Evolutionary conservation across 164 flowering plant genomes (phyloP), one percentile per base, ranked within the genome.

Genomic region (Buxus sempervirens): DNA sequence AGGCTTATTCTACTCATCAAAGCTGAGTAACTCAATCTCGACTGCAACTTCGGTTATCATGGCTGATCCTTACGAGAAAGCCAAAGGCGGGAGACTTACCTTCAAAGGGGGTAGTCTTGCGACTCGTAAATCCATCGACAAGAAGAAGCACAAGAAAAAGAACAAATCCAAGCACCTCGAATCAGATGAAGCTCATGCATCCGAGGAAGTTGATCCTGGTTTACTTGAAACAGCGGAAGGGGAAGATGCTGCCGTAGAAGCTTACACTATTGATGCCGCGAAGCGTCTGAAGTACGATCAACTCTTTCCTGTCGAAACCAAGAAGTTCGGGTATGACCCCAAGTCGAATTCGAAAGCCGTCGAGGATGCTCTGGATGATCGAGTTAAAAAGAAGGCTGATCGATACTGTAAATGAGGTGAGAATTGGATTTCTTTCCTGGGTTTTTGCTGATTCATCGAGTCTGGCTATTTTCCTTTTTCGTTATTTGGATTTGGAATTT

Each of bases 361-460:
- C 2, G 96, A 91, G 69, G 82, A 85, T 0, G 98, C 96, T 28
- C 89, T 94, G 38, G 95, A 94, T 54, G 96, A 94, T 61, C 89
- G 98, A 15, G 96, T 90, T 16, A 91, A 89, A 90, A 94, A 94
- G 88, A 94, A 91, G 73, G 98, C 98, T 16, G 98, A 91, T 75
- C 93, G 98, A 14, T 94, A 94, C 76, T 91, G 98, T 75, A 94
- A 94, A 85, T 94, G 61, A 78, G 72, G 70, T 62, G 20, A 68
- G 69, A 9, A 4, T 21, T 57, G 24, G 38, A 32, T 32, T 21
- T 23, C 9, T 14, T 57, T 0, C 22, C 27, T 57, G 38, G 38
- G 38, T 3, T 57, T 25, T 57, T 4, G 3, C 27, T 57, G 15
- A 57, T 9, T 57, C 38, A 45, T 4, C 13, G 18, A 45, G 1